phyloP scores from a whole-genome alignment of 768 basidiomycete genomes.

The Boletus subparvulus region DNA sequence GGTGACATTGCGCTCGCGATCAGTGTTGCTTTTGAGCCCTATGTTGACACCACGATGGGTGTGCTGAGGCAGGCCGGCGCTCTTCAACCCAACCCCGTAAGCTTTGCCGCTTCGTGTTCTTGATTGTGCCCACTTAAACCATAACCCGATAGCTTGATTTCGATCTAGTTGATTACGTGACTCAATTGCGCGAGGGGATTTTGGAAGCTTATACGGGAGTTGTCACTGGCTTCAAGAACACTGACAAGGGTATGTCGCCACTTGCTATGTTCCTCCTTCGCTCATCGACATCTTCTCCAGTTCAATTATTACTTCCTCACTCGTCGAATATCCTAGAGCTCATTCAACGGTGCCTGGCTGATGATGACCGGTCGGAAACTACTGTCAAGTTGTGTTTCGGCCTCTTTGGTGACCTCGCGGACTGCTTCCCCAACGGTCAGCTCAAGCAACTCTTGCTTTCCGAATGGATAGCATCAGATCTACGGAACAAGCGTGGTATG shows the following conservation, averaged over 20 bases:
- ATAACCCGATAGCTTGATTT: conserved; percentile 61
- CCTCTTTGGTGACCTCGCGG: conserved; percentile 90
- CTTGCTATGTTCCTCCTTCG: not conserved
- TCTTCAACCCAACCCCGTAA: conserved; percentile 82
- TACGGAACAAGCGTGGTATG: conserved; percentile 74
- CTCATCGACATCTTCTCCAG: conserved; percentile 5
- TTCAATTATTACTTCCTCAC: conserved; percentile 57
- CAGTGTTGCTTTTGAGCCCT: conserved; percentile 82
- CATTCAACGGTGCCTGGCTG: conserved; percentile 68
- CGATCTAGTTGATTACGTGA: conserved; percentile 91
- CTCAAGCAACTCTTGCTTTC: conserved; percentile 76
- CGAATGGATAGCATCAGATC: conserved; percentile 74
- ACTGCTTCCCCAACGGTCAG: conserved; percentile 78
- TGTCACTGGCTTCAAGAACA: conserved; percentile 85
- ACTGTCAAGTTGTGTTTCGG: conserved; percentile 77
- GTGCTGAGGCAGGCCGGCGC: conserved; percentile 90
- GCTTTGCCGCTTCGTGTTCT: conserved; percentile 24
- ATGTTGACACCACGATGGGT: conserved; percentile 84
- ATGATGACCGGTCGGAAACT: conserved; percentile 82
- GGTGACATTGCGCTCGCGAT: conserved; percentile 96
- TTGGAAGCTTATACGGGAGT: conserved; percentile 96
- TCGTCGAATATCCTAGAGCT: conserved; percentile 76
- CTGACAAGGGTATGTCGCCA: conserved; percentile 58
- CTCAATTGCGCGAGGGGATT: conserved; percentile 88
- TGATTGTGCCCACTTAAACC: not conserved